Base-by-base conservation (phyloP, 495 filamentous ascomycete species). In the Patellaria atrata region DNA sequence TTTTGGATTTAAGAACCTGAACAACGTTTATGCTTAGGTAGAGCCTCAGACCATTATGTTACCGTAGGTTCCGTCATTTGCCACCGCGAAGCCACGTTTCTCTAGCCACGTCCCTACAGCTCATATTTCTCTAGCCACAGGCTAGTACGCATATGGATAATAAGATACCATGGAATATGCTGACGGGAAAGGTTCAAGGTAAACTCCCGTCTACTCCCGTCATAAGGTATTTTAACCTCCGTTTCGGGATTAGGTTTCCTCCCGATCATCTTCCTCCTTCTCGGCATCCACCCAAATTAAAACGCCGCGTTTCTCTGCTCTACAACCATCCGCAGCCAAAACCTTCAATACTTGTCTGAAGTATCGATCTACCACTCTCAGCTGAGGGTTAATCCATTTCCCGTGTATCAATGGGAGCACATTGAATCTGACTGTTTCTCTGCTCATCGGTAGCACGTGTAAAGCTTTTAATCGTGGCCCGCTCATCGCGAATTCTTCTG, bases 401-500 rank as follows among this genome's bases (percentile, higher is more conserved):
- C 15, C 53, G 20, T 12, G 21, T 25, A 47, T 38, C 5, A 54
- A 27, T 4, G 41, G 70, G 37, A 91, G 50, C 10, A 97, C 26
- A 30, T 72, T 64, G 38, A 82, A 97, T 30, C 65, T 64, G 4
- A 92, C 62, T 0, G 59, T 66, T 22, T 78, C 65, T 30, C 85
- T 56, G 37, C 77, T 82, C 22, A 92, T 59, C 1, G 89, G 89
- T 20, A 89, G 65, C 24, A 96, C 54, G 39, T 86, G 76, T 12
- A 93, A 35, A 2, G 72, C 73, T 4, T 70, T 73, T 29, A 76
- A 67, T 60, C 94, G 96, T 3, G 81, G 65, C 0, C 89, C 89
- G 18, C 79, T 84, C 53, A 99, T 94, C 5, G 83, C 89, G 54
- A 99, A 99, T 10, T 80, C 70, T 39, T 92, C 84, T 48, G 70